Base-by-base conservation (phyloP, 108 stramenopile genomes). In the Mediolabrus comicus region DNA sequence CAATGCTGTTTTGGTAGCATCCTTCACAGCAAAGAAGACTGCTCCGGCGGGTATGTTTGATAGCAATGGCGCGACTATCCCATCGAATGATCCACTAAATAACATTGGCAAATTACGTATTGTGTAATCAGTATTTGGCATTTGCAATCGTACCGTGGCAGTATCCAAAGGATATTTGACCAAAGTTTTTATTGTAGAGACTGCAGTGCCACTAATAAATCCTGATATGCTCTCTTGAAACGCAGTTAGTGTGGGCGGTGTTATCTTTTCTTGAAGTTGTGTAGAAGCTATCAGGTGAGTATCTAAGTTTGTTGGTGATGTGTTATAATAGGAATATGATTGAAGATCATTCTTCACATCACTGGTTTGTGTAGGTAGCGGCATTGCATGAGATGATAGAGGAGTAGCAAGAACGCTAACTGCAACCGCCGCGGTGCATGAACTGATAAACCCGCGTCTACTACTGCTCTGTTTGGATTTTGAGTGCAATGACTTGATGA, bases 101-200 rank as follows among this genome's bases (percentile, higher is more conserved):
- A 93, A 52, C 30, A 25, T 13, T 32, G 65, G 30, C 14, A 73
- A 60, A 41, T 85, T 72, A 3, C 30, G 36, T 2, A 86, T 55
- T n/a, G 79, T 79, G 67, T 86, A 92, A 22, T 60, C 39, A n/a
- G 81, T 71, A 33, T 84, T 75, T 16, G 89, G 86, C 87, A 90
- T 87, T 75, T 93, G 92, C 4, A 93, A 39, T 25, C 92, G 84
- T 0, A 93, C 92, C 8, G 92, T 89, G 30, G 86, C 88, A 49
- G 92, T 88, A 62, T 93, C 92, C 1, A 93, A 57, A 33, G 92
- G 89, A 52, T 88, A 92, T 69, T 92, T 92, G 46, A 92, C 89
- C 16, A 90, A 7, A 0, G 89, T 92, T 74, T 92, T 92, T 11
- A 77, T 75, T 2, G 73, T 77, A 1, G 84, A 65, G 49, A 92